These are phyloP conservation scores for Corchorus olitorius DNA, from an alignment of 345 rosid species.

Conservation along the genomic window DNA sequence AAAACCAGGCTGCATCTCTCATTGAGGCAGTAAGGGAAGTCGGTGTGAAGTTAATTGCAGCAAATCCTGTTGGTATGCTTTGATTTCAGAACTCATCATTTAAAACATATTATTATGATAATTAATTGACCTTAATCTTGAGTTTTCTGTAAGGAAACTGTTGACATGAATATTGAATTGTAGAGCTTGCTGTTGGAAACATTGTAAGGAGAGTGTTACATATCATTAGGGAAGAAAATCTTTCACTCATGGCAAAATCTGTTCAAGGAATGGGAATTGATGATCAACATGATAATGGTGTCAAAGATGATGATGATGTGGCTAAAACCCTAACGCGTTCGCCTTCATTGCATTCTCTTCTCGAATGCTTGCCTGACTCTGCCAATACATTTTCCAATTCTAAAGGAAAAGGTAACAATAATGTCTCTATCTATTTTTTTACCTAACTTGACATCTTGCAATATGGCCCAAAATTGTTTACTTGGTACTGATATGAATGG, in stretches of 20 bases:
- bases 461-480: not conserved
- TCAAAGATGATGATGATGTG: conserved; percentile 38
- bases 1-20: conserved; percentile 76
- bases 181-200: conserved; percentile 64
- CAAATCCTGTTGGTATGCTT: conserved; percentile 82
- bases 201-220: conserved; percentile 58
- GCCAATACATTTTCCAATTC: conserved; percentile 39
- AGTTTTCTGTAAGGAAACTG: not conserved
- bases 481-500: not conserved
- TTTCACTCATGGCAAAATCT: conserved; percentile 37
- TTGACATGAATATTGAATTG: conserved; percentile 20
- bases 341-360: conserved; percentile 51
- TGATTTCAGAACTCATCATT: not conserved
- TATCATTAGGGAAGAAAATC: conserved; percentile 59
- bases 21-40: conserved; percentile 76
- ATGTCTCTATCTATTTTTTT: not conserved
- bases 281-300: conserved; percentile 36
- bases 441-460: not conserved
- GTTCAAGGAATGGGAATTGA: conserved; percentile 43
- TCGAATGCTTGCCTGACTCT: conserved; percentile 42
- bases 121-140: too few species aligned
- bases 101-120: too few species aligned
- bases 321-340: conserved; percentile 41
- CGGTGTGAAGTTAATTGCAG: conserved; percentile 78
- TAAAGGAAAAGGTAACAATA: conserved; percentile 57